A percentile compares a stretch with the other conserved stretches of the same genome.
Evolutionary conservation across 306 rosid genomes (phyloP).

Genomic region (Quercus dentata): DNA sequence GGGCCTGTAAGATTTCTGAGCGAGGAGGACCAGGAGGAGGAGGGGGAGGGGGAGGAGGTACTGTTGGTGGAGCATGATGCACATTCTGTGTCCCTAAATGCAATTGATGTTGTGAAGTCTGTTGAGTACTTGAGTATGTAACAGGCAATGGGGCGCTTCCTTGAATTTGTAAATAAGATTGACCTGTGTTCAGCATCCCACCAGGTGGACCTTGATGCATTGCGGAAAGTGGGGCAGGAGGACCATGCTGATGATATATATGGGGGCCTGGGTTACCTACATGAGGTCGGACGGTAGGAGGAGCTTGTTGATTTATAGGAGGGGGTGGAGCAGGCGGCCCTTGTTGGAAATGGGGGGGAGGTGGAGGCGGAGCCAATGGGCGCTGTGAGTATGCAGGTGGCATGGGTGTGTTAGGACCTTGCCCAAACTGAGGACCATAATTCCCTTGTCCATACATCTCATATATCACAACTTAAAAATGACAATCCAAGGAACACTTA

Average conservation of each 20-base stretch:
- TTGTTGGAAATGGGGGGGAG: slow-evolving; percentile 24
- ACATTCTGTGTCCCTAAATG: slow-evolving; percentile 39
- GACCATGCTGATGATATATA: slow-evolving; percentile 47
- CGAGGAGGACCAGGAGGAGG: slow-evolving; percentile 24
- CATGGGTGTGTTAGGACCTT: slow-evolving; percentile 41
- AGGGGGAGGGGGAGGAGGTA: slow-evolving; percentile 32
- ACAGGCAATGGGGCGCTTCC: slow-evolving; percentile 40
- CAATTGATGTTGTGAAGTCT: slow-evolving; percentile 30
- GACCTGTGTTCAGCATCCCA: slow-evolving; percentile 36
- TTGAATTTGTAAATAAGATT: slow-evolving; percentile 44
- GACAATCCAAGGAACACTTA: neutral
- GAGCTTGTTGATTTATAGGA: slow-evolving; percentile 25
- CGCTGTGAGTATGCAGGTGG: slow-evolving; percentile 47
- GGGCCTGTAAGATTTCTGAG: slow-evolving; percentile 38
- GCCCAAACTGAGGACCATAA: slow-evolving; percentile 41
- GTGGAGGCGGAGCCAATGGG: slow-evolving; percentile 28
- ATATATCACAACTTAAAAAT: slow-evolving; percentile 6
- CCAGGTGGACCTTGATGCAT: slow-evolving; percentile 26
- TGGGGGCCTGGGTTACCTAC: slow-evolving; percentile 30
- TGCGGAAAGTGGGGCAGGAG: slow-evolving; percentile 27
- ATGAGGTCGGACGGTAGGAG: slow-evolving; percentile 33
- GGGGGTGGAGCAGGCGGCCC: slow-evolving; percentile 20
- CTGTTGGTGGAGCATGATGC: slow-evolving; percentile 28
- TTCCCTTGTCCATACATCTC: slow-evolving; percentile 69
- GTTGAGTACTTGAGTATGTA: slow-evolving; percentile 28